Percentiles rank a stretch among this genome's conserved stretches.
Conservation (phyloP, 495 filamentous ascomycete species). For the Podospora comata region DNA sequence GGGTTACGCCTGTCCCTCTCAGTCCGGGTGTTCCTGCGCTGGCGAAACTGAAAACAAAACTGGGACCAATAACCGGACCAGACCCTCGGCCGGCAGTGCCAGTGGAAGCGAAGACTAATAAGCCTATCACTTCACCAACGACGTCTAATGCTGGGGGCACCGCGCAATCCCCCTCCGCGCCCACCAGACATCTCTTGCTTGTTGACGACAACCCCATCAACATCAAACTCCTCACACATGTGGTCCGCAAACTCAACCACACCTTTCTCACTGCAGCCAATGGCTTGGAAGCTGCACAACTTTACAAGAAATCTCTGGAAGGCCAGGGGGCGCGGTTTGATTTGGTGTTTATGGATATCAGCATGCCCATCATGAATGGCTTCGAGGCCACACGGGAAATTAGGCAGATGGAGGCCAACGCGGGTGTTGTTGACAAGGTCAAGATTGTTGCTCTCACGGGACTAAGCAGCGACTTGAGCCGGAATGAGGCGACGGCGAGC, state of each 20-base stretch:
- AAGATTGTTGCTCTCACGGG: conserved; percentile 69
- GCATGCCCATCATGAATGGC: conserved; percentile 66
- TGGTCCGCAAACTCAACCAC: conserved; percentile 50
- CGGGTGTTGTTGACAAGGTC: conserved; percentile 25
- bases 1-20: not conserved
- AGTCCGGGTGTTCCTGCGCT: not conserved
- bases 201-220: conserved; percentile 79
- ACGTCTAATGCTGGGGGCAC: not conserved
- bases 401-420: conserved; percentile 47
- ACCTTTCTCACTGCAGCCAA: conserved; percentile 40
- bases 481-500: conserved; percentile 60
- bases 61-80: not conserved
- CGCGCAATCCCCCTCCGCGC: not conserved
- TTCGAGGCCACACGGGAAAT: conserved; percentile 57
- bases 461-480: conserved; percentile 58
- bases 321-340: conserved; percentile 37
- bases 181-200: conserved; percentile 49
- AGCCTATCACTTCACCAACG: conserved; percentile 15
- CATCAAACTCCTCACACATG: conserved; percentile 62
- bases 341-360: conserved; percentile 62
- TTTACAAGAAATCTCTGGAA: conserved; percentile 32
- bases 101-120: conserved; percentile 31
- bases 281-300: conserved; percentile 44
- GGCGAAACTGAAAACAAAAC: not conserved
- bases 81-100: not conserved